phyloP scores from a whole-genome alignment of 78 protist genomes.

The Planoprotostelium fungivorum region DNA sequence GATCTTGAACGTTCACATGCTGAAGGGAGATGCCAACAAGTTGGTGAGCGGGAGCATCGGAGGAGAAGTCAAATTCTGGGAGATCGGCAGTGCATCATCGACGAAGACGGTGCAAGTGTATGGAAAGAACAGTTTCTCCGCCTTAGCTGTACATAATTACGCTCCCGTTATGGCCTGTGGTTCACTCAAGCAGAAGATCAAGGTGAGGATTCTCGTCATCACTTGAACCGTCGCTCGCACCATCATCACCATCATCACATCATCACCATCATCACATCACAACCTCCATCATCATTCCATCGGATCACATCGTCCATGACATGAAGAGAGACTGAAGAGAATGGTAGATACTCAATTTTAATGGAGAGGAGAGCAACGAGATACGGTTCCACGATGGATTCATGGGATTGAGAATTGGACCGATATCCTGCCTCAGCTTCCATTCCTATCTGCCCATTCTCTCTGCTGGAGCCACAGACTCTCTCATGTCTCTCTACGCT shows the following conservation, averaged over 20 bases:
- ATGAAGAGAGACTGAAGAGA: too few relatives aligned
- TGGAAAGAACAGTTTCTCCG: slow-evolving; percentile 17
- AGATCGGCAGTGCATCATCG: slow-evolving; percentile 24
- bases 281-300: too few relatives aligned
- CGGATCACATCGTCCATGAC: too few relatives aligned
- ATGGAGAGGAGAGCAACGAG: slow-evolving; percentile 55
- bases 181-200: slow-evolving; percentile 42
- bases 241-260: too few relatives aligned
- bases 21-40: slow-evolving; percentile 17
- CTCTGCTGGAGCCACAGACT: slow-evolving; percentile 82
- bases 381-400: slow-evolving; percentile 88
- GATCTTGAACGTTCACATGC: slow-evolving; percentile 49
- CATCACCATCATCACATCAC: too few relatives aligned
- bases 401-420: slow-evolving; percentile 87
- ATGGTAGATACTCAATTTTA: slow-evolving; percentile 20
- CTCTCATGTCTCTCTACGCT: slow-evolving; percentile 66
- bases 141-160: slow-evolving; percentile 46
- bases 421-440: slow-evolving; percentile 79
- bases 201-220: slow-evolving; percentile 3
- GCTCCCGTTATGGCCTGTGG: slow-evolving; percentile 64
- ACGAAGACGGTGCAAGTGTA: slow-evolving; percentile 28
- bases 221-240: too few relatives aligned
- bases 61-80: slow-evolving; percentile 68
- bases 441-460: slow-evolving; percentile 76
- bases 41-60: slow-evolving; percentile 29